Conservation (phyloP, 83 land plant genomes). For the Diphasiastrum complanatum region DNA sequence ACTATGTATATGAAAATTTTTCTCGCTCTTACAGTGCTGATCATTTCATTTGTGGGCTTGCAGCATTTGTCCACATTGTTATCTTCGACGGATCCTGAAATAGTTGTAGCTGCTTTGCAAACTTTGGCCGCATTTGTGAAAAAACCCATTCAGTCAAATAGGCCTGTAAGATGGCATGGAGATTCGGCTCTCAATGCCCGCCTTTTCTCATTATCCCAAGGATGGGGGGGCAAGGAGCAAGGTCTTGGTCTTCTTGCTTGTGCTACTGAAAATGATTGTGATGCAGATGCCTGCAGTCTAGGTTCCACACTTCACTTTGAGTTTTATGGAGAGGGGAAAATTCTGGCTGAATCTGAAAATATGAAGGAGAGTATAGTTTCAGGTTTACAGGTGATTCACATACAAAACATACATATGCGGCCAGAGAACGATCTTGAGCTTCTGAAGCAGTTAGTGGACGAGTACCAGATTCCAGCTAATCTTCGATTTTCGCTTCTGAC, state of each 20-base stretch:
- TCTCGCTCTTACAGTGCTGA: too few relatives aligned
- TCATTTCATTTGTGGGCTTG: constrained; percentile 24
- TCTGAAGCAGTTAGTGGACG: constrained; percentile 64
- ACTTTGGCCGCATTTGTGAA: constrained; percentile 88
- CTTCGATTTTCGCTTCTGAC: constrained; percentile 80
- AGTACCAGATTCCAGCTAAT: constrained; percentile 63
- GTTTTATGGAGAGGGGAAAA: constrained; percentile 44
- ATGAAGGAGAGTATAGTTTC: constrained; percentile 22
- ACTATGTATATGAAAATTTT: too few relatives aligned
- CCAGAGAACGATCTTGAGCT: constrained; percentile 62
- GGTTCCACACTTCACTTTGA: constrained; percentile 93
- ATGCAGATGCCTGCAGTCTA: constrained; percentile 47
- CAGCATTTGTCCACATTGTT: constrained; percentile 88
- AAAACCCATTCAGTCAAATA: constrained; percentile 79
- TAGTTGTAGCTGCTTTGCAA: constrained; percentile 75
- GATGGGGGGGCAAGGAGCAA: constrained; percentile 99
- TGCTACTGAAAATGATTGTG: constrained; percentile 52
- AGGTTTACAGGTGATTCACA: constrained; percentile 54
- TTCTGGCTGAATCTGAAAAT: constrained; percentile 18
- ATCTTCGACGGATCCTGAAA: constrained; percentile 94
- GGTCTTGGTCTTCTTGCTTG: constrained; percentile 88
- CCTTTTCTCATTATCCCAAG: constrained; percentile 87
- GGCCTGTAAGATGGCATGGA: constrained; percentile 71
- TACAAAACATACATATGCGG: constrained; percentile 61
- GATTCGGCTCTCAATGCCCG: constrained; percentile 68